These are phyloP conservation scores for Starmerella asiatica DNA, from an alignment of 805 yeast species.

Conservation along the genomic window DNA sequence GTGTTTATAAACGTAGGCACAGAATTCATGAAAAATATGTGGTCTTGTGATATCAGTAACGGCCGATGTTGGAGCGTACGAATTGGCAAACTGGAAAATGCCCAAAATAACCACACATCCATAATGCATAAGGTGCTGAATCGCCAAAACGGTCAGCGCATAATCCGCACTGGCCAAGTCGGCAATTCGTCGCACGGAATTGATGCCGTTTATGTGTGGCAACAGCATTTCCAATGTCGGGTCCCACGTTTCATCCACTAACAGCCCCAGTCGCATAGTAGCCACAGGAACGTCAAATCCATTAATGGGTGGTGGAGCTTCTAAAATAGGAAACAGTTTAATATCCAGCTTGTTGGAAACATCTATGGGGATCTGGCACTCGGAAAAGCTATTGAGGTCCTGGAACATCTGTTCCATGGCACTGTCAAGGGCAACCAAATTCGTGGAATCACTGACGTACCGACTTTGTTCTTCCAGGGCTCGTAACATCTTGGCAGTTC, in stretches of 20 bases:
- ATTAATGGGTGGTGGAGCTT: slow-evolving; percentile 62
- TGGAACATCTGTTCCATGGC: slow-evolving; percentile 82
- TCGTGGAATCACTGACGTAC: slow-evolving; percentile 43
- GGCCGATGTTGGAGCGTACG: slow-evolving; percentile 77
- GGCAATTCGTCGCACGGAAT: slow-evolving; percentile 65
- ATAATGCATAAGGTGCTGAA: slow-evolving; percentile 83
- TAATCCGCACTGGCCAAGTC: slow-evolving; percentile 70
- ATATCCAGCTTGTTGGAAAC: slow-evolving; percentile 82
- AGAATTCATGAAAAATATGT: slow-evolving; percentile 72
- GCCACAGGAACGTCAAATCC: slow-evolving; percentile 85
- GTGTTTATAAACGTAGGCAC: slow-evolving; percentile 51
- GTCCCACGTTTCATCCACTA: slow-evolving; percentile 91
- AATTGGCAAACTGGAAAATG: slow-evolving; percentile 76
- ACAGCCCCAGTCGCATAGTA: slow-evolving; percentile 56
- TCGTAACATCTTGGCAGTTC: slow-evolving; percentile 78
- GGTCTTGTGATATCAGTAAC: slow-evolving; percentile 55
- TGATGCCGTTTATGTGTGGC: slow-evolving; percentile 79
- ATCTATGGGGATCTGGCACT: slow-evolving; percentile 88
- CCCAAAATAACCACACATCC: slow-evolving; percentile 72
- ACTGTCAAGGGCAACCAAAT: slow-evolving; percentile 48
- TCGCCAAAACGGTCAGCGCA: slow-evolving; percentile 65
- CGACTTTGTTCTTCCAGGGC: slow-evolving; percentile 83
- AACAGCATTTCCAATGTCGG: slow-evolving; percentile 84
- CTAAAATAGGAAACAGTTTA: slow-evolving; percentile 79
- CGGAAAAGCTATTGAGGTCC: slow-evolving; percentile 88